Percentiles rank a stretch among this genome's conserved stretches.
Evolutionary conservation across 495 filamentous ascomycete genomes (phyloP).

Genomic region (Neurospora tetrasperma): DNA sequence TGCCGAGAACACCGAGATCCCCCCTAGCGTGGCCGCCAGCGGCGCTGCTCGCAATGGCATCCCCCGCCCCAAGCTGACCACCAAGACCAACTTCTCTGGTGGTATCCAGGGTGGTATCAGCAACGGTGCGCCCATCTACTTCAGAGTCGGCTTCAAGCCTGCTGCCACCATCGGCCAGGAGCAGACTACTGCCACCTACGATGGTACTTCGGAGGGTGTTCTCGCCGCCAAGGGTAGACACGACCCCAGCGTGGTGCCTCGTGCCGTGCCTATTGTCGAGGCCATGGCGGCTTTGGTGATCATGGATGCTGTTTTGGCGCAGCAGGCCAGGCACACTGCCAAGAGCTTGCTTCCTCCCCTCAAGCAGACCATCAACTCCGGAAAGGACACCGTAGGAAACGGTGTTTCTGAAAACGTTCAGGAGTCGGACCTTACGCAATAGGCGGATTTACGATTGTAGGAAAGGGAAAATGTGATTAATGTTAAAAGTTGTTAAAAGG

Average conservation of each 20-base stretch:
- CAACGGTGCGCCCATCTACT: constrained; percentile 91
- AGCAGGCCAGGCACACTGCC: constrained; percentile 58
- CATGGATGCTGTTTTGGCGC: constrained; percentile 84
- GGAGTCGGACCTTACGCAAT: background rate
- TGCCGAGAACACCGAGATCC: constrained; percentile 28
- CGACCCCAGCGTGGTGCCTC: constrained; percentile 90
- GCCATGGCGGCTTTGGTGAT: constrained; percentile 87
- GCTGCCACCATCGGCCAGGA: constrained; percentile 91
- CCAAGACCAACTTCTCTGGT: constrained; percentile 92
- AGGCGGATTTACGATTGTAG: background rate
- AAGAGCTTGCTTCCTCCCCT: constrained; percentile 43
- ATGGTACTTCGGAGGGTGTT: constrained; percentile 54
- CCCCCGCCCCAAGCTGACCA: constrained; percentile 51
- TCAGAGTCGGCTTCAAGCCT: constrained; percentile 92
- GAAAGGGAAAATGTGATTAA: background rate
- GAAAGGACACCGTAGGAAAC: constrained; percentile 14
- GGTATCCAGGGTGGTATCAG: constrained; percentile 96
- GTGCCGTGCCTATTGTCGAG: constrained; percentile 93
- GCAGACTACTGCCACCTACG: constrained; percentile 76
- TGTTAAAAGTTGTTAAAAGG: background rate
- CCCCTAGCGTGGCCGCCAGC: constrained; percentile 26
- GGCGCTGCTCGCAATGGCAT: constrained; percentile 26
- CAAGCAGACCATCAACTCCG: constrained; percentile 23
- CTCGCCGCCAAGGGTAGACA: constrained; percentile 92
- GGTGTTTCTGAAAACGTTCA: constrained; percentile 17